Percentiles rank a stretch among this genome's conserved stretches.
phyloP scores from a whole-genome alignment of 805 yeast genomes.

The Saturnispora quitensis region DNA sequence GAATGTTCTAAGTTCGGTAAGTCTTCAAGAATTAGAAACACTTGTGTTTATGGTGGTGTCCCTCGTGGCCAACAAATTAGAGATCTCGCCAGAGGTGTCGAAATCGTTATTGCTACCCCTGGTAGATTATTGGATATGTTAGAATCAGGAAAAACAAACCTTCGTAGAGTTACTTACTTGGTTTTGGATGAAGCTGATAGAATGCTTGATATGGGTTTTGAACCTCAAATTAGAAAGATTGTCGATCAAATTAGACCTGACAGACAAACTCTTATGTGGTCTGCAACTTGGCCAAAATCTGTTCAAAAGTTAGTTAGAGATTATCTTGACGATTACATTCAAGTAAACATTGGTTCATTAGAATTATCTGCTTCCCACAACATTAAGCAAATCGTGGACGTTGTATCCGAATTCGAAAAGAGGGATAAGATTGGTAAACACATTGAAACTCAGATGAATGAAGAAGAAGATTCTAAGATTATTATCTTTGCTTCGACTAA shows the following conservation, averaged over 20 bases:
- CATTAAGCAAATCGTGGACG: constrained; percentile 89
- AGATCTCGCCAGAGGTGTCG: constrained; percentile 91
- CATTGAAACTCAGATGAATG: constrained; percentile 69
- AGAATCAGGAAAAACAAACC: constrained; percentile 88
- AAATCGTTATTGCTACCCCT: constrained; percentile 95
- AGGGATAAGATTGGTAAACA: constrained; percentile 82
- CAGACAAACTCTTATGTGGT: constrained; percentile 99
- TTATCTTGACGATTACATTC: constrained; percentile 86
- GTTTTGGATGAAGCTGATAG: constrained; percentile 99
- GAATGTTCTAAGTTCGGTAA: constrained; percentile 94
- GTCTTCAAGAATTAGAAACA: constrained; percentile 88
- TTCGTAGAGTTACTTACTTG: constrained; percentile 91
- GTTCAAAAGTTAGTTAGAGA: constrained; percentile 90
- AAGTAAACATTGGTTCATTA: constrained; percentile 92
- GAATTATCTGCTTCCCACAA: constrained; percentile 96
- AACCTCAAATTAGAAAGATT: constrained; percentile 98
- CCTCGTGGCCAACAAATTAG: constrained; percentile 97
- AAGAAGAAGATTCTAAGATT: constrained; percentile 56
- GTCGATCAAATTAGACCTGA: constrained; percentile 96
- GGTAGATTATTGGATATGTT: constrained; percentile 98
- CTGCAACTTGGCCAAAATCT: constrained; percentile 99
- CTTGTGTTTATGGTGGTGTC: constrained; percentile 99
- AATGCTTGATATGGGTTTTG: constrained; percentile 99
- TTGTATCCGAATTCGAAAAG: constrained; percentile 85
- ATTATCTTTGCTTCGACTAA: constrained; percentile 93